Base-by-base conservation (phyloP, 2,329 filamentous ascomycete species). In the Ophiostoma ulmi region DNA sequence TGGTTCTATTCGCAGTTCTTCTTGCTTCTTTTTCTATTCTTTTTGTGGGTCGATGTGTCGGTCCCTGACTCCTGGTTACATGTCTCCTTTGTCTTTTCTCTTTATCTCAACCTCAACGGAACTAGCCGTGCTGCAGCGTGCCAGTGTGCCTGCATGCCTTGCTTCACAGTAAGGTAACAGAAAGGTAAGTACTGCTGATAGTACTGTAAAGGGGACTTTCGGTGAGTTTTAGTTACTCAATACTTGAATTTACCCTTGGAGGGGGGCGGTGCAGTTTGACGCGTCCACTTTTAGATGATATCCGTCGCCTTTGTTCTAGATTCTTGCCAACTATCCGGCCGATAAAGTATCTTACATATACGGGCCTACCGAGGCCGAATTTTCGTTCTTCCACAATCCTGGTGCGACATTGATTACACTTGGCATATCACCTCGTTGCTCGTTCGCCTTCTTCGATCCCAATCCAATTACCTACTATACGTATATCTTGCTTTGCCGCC, bases 231-330 rank as follows among this genome's bases (percentile, higher is more conserved):
- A 5, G 17, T 1, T 8, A 58, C 52, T 20, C 26, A 22, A 22
- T 3, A 58, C 52, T 7, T 7, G 1, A 20, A 17, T 48, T 20
- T 48, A 20, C n/a, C 52, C 26, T 63, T n/a, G 13, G 6, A 63
- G 14, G 26, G 26, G 13, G 58, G 58, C 58, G 14, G 58, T 63
- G 58, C 58, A 35, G 58, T 63, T 63, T 63, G 58, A 63, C 58
- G 58, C 26, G 58, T 63, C 58, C 58, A 5, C 14, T 58, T 58
- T 58, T 22, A 22, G 52, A 48, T 20, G 14, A 48, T 58, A 13
- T 35, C 26, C 26, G 58, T 17, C 58, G 58, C 26, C 44, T 52
- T 35, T 61, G 55, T 61, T 61, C 55, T 61, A 61, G 55, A 61
- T 55, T 61, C 26, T 13, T 17, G 55, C 55, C 55, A 26, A 58